Percentiles rank a stretch among this genome's conserved stretches.
phyloP scores from a whole-genome alignment of 129 eudicot genomes.

The Saposhnikovia divaricata region DNA sequence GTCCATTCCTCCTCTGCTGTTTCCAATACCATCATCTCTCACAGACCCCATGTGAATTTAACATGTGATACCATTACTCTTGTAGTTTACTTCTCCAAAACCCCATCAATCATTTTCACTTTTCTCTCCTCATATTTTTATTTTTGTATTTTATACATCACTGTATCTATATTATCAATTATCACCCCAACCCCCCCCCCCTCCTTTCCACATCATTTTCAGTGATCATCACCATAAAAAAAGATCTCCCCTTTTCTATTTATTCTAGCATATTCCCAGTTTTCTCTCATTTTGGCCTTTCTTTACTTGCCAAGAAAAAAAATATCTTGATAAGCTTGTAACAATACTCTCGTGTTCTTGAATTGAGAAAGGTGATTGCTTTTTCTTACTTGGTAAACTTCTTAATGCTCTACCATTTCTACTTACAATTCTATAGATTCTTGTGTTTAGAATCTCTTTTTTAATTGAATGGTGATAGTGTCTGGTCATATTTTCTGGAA shows the following conservation, averaged over 20 bases:
- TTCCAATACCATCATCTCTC: not conserved
- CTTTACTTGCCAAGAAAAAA: not conserved
- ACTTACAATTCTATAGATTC: not conserved
- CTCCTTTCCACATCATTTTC: not conserved
- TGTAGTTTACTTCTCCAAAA: not conserved
- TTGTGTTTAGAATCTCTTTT: not conserved
- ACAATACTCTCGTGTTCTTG: not conserved
- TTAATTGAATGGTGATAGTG: not conserved
- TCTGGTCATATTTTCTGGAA: no score
- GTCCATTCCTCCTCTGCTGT: constrained; percentile 1
- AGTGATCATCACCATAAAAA: not conserved
- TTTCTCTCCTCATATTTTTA: constrained; percentile 6
- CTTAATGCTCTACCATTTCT: not conserved
- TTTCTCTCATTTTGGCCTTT: not conserved
- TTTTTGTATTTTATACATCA: not conserved
- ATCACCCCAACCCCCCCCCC: no score
- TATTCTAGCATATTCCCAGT: not conserved
- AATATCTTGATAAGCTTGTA: not conserved
- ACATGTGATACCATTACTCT: not conserved
- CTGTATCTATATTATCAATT: not conserved
- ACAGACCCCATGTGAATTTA: constrained; percentile 7
- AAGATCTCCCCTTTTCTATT: not conserved
- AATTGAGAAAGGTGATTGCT: not conserved
- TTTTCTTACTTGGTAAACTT: not conserved
- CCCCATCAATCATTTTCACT: not conserved